Evolutionary conservation across 768 basidiomycete genomes (phyloP), one percentile per base, ranked within the genome.

Genomic region (Amanita rubescens): DNA sequence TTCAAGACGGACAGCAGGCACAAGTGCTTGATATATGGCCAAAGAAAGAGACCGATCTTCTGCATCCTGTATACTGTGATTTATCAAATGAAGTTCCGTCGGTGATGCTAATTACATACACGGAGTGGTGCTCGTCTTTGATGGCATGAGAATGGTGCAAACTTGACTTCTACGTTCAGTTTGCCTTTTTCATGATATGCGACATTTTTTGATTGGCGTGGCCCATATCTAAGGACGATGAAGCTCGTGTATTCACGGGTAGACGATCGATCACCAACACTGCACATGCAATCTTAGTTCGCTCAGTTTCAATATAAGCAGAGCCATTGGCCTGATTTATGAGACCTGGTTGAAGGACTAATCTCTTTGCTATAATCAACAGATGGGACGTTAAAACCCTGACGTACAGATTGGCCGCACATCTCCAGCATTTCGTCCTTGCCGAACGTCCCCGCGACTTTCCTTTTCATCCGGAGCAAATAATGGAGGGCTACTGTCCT

Each of bases 241-340:
- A 54, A 41, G 48, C 55, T 54, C 45, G 51, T 32, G 24, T n/a
- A 19, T 38, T n/a, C n/a, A n/a, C n/a, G n/a, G 55, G 51, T 9
- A 38, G n/a, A 41, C 33, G 49, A 22, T 35, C 55, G 47, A 53
- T 37, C 25, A 78, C 88, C 62, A 61, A 97, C 94, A 98, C 90
- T 38, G 96, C 93, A 65, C 93, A 96, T 4, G 93, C 94, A 58
- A 99, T 83, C 71, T 99, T 99, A 0, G 90, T 90, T 52, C 79
- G 79, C 53, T 89, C 87, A 1, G 87, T 88, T 70, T 99, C 96
- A 60, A 99, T 89, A 65, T 98, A 99, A 10, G 93, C 94, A 15
- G 94, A 96, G 1, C 96, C 96, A 63, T 93, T 94, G 1, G 96
- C 95, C 69, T 96, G 93, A 57, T 72, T 87, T 51, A 96, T 92